Base-by-base conservation (phyloP, 768 basidiomycete species). In the Leccinum uliginosum region DNA sequence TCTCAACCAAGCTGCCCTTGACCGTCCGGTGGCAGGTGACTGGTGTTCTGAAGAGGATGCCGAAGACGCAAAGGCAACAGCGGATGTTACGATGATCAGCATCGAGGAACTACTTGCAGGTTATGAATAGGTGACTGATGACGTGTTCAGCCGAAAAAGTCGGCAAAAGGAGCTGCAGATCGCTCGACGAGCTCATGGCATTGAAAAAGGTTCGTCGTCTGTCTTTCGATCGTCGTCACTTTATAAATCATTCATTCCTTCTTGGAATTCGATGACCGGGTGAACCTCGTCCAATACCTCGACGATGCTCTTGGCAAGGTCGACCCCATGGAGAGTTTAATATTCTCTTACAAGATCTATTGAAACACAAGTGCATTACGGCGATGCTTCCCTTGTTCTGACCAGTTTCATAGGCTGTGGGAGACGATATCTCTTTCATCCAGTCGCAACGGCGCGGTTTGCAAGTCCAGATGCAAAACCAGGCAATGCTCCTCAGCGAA, bases 41-140 rank as follows among this genome's bases (percentile, higher is more conserved):
- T 74, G 76, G 56, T 76, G 68, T 24, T 67, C 73, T 10, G 80
- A 80, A 24, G 84, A 83, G 27, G 75, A 74, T 9, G 81, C 81
- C 15, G 73, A 74, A 17, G 83, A 78, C 12, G 86, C 86, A 55
- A 87, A 89, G 53, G 90, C 91, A 63, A 84, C 81, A 55, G 80
- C 83, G 11, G 87, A 91, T 60, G 90, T 86, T 8, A 92, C 91
- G 4, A 80, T 99, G 74, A 77, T 87, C 6, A 97, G 85, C 71
- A 93, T 99, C 2, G 97, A 99, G 68, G 97, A 99, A 70, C 95
- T 99, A 93, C 79, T 99, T 24, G 97, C 98, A 65, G 95, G 97
- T 0, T 97, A 97, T 65, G 97, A 98, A 71, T 98, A 94, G 94
- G 87, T 91, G 4, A 87, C 85, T 59, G 89, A 88, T 54, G 86